Evolutionary conservation across 495 filamentous ascomycete genomes (phyloP).

Genomic region (Hyphodiscus hymeniophilus): DNA sequence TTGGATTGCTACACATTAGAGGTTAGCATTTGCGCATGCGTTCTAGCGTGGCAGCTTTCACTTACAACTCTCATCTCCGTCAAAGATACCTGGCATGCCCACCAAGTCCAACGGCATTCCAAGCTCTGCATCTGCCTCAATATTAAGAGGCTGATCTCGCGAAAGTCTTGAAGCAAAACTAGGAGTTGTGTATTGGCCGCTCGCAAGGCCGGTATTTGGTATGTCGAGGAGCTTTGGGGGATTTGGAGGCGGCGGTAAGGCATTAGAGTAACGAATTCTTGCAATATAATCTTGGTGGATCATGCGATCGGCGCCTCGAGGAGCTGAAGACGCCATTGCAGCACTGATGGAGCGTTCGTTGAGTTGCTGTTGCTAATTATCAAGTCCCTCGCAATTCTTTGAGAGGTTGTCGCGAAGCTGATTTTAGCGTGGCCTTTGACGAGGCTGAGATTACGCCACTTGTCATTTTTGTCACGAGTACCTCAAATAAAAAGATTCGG

Average conservation of each 20-base stretch:
- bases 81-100: slow-evolving; percentile 87
- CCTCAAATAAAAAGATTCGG: too few relatives aligned
- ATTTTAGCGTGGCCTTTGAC: too few relatives aligned
- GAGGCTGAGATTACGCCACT: too few relatives aligned
- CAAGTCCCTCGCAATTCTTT: too few relatives aligned
- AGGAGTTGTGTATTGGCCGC: slow-evolving; percentile 75
- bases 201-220: slow-evolving; percentile 78
- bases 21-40: slow-evolving; percentile 17
- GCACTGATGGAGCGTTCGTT: neutral
- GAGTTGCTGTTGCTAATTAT: neutral
- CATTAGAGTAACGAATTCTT: slow-evolving; percentile 88
- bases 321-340: slow-evolving; percentile 36
- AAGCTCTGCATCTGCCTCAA: slow-evolving; percentile 94
- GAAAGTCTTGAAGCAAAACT: slow-evolving; percentile 81
- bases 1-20: slow-evolving; percentile 58
- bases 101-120: slow-evolving; percentile 96
- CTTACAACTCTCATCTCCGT: slow-evolving; percentile 93
- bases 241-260: slow-evolving; percentile 83
- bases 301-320: slow-evolving; percentile 42
- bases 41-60: slow-evolving; percentile 14
- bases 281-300: slow-evolving; percentile 96
- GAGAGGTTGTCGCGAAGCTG: too few relatives aligned
- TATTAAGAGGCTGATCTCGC: slow-evolving; percentile 85
- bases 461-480: too few relatives aligned
- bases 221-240: slow-evolving; percentile 96